Evolutionary conservation across 176 grass and related monocot genomes (phyloP), one percentile per base, ranked within the genome.

Genomic region (Dactylis glomerata): DNA sequence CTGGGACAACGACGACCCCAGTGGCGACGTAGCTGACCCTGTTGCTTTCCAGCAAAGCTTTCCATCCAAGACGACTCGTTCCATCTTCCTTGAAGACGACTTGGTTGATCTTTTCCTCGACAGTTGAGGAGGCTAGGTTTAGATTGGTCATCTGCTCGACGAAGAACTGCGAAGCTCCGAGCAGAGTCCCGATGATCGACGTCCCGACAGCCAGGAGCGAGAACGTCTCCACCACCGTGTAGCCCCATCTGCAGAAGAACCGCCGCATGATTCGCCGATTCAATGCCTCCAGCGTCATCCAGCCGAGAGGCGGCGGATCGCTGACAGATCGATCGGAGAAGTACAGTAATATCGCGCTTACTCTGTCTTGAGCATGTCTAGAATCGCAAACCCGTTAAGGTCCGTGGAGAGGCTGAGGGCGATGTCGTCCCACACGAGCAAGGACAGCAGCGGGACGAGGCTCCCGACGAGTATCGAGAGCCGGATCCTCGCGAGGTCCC

Each of bases 371-470:
- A 94, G 34, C 77, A 92, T 71, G 40, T 87, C 90, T 76, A 89
- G 77, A 3, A 91, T 77, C 85, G 83, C 88, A 78, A 90, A 82
- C 8, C 88, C 78, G 54, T 75, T 5, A 76, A 91, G 49, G 46
- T 89, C 82, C 36, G 92, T 87, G 82, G 84, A 10, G 88, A 91
- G 52, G 32, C 77, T 46, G 55, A 97, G 94, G 11, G 88, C 90
- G 81, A 97, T 92, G 85, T 85, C 77, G 32, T 97, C 94, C 94
- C 94, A 94, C 9, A 91, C 77, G 24, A 94, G 94, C 57, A 97
- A 68, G 23, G 86, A 83, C 45, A 94, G 64, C 73, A 97, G 52
- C 4, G 94, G 92, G 74, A 97, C 88, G 17, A 94, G 69, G 73
- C 92, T 97, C 22, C 94, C 94, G 16, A 94, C 68, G 13, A 97